Base-by-base conservation (phyloP, 257 asterid genomes). In the Nicotiana benthamiana region DNA sequence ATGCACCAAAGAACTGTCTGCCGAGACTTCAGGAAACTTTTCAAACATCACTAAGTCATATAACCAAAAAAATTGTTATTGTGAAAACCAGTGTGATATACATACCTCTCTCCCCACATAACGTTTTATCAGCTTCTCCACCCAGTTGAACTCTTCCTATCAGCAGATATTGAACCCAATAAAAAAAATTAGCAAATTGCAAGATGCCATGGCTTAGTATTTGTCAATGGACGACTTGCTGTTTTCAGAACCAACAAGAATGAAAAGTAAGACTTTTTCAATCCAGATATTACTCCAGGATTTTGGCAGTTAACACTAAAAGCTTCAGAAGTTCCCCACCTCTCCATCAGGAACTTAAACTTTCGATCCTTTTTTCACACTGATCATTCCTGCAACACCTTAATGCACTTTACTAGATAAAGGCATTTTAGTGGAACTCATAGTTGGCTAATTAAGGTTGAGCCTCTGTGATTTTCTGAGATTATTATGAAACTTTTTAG, bases 91-190 rank as follows among this genome's bases (percentile, higher is more conserved):
- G 27, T 15, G 63, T 28, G 60, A 18, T 46, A 74, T 70, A 6
- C 88, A 63, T 86, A 93, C 97, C 98, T 95, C 98, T 91, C 99
- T 89, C 67, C 98, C 99, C 12, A 92, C 88, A 65, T 91, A 96
- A 16, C 90, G 91, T 80, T 75, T 88, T 80, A 96, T 90, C 89
- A 96, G 79, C 83, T 60, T 82, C 79, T 83, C 91, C 84, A 83
- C 87, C 98, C 98, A 95, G 56, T 89, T 90, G 68, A 95, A 91
- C 89, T 95, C 98, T 75, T 89, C 91, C 98, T 94, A 89, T 43
- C 77, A 70, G 59, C 57, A 74, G 24, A 46, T 0, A 48, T 24
- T 1, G 22, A 46, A 20, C 18, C 56, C 20, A 40, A 22, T 12
- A 68, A 56, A 3, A 13, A 48, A 36, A 20, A 15, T 48, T 74